Conservation (phyloP, 768 basidiomycete species). For the Tricholoma sp. region DNA sequence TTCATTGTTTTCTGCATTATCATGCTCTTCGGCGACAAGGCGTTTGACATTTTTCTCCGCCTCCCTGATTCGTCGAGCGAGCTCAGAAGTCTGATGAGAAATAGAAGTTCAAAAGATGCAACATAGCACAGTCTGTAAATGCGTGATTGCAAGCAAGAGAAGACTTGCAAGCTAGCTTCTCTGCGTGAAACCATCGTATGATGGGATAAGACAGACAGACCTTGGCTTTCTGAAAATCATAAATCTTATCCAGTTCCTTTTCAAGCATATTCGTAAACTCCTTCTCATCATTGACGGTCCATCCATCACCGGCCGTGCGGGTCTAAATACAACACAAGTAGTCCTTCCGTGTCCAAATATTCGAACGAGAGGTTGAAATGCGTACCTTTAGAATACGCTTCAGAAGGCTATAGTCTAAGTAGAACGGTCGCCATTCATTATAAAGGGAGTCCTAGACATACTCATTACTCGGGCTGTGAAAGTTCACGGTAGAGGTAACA, state of each 20-base stretch:
- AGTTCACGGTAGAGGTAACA: background rate
- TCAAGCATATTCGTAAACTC: slow-evolving; percentile 79
- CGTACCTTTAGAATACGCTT: slow-evolving; percentile 87
- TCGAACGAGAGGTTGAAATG: background rate
- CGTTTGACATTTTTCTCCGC: slow-evolving; percentile 78
- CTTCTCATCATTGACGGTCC: slow-evolving; percentile 76
- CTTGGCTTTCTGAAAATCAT: slow-evolving; percentile 90
- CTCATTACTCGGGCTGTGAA: background rate
- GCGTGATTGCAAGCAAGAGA: background rate
- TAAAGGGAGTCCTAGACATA: slow-evolving; percentile 68
- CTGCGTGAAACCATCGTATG: too few relatives aligned
- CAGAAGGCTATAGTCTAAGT: slow-evolving; percentile 83
- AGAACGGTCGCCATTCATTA: slow-evolving; percentile 86
- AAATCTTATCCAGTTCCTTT: slow-evolving; percentile 87
- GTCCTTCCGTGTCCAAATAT: background rate
- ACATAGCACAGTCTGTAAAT: background rate
- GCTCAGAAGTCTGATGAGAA: slow-evolving; percentile 64
- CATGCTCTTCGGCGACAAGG: slow-evolving; percentile 60
- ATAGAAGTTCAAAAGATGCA: background rate
- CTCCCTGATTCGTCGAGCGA: slow-evolving; percentile 73
- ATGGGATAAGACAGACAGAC: slow-evolving; percentile 29
- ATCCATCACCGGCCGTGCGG: slow-evolving; percentile 47
- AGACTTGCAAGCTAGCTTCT: too few relatives aligned
- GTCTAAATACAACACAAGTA: slow-evolving; percentile 18
- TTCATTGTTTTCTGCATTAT: slow-evolving; percentile 11